Conservation (phyloP, 2,329 filamentous ascomycete species). For the Hymenoscyphus infarciens region DNA sequence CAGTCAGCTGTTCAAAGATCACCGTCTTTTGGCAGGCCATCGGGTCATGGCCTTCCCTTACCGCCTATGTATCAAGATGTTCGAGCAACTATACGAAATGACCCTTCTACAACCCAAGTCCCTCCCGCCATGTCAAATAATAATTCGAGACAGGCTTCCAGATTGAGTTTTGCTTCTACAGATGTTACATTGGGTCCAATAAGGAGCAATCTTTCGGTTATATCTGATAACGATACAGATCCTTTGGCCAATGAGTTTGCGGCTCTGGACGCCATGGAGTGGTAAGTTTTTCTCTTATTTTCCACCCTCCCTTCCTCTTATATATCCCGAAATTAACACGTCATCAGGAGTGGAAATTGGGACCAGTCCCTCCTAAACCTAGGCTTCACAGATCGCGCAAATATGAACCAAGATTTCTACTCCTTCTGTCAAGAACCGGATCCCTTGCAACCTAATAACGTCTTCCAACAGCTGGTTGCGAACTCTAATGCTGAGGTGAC, state of each 20-base stretch:
- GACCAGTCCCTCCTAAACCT: conserved; percentile 36
- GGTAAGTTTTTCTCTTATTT: conserved; percentile 30
- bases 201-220: conserved; percentile 24
- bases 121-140: not conserved
- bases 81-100: conserved; percentile 16
- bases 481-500: conserved; percentile 29
- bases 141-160: not conserved
- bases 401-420: conserved; percentile 36
- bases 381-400: conserved; percentile 35
- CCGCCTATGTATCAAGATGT: conserved; percentile 24
- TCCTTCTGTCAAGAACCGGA: conserved; percentile 34
- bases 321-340: conserved; percentile 16
- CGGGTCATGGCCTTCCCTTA: conserved; percentile 20
- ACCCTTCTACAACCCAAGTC: not conserved
- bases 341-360: conserved; percentile 32
- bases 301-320: not conserved
- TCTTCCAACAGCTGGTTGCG: conserved; percentile 34
- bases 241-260: conserved; percentile 56
- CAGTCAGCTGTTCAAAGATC: conserved; percentile 13
- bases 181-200: conserved; percentile 13
- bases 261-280: conserved; percentile 51
- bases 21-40: conserved; percentile 21
- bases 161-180: conserved; percentile 8
- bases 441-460: conserved; percentile 31
- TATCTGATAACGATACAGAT: conserved; percentile 37